Evolutionary conservation across 108 stramenopile species (phyloP).

Genomic region (Pseudonitzschia multiseries): DNA sequence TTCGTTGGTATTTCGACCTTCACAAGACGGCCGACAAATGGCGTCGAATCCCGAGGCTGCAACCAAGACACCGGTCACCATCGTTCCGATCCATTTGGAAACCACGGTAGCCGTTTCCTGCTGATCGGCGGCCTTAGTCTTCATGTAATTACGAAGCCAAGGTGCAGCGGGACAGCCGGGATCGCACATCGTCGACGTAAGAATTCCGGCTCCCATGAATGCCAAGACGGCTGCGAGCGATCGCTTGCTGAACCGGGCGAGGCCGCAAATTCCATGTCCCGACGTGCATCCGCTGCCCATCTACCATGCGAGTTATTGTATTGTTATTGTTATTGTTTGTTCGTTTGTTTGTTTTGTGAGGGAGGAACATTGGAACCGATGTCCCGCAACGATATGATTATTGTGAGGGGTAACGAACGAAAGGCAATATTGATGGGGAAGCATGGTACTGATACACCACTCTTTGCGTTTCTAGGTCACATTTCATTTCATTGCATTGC

Average conservation of each 20-base stretch:
- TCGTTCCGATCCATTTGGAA: neutral
- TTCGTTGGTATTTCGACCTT: conserved; percentile 1
- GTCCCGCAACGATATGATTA: too few species aligned
- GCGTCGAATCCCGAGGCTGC: neutral
- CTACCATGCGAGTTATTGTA: conserved; percentile 3
- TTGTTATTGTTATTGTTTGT: too few species aligned
- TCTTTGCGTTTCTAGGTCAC: too few species aligned
- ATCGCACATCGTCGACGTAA: conserved; percentile 34
- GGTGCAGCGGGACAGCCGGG: conserved; percentile 7
- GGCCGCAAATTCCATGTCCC: conserved; percentile 76
- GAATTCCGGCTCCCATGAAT: conserved; percentile 73
- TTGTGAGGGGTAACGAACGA: too few species aligned
- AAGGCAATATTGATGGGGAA: too few species aligned
- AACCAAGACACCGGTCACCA: neutral
- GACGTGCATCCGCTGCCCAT: conserved; percentile 79
- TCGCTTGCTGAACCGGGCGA: conserved; percentile 73
- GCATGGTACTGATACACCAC: too few species aligned
- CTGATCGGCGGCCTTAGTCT: neutral
- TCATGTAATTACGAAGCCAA: too few species aligned
- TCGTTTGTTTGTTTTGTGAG: too few species aligned
- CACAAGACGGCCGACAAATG: conserved; percentile 4
- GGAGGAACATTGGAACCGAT: too few species aligned
- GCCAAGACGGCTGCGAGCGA: conserved; percentile 70
- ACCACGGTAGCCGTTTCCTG: neutral
- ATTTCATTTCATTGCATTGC: too few species aligned